Conservation (phyloP, 192 early-diverging fungal species). For the Dispira parvispora region DNA sequence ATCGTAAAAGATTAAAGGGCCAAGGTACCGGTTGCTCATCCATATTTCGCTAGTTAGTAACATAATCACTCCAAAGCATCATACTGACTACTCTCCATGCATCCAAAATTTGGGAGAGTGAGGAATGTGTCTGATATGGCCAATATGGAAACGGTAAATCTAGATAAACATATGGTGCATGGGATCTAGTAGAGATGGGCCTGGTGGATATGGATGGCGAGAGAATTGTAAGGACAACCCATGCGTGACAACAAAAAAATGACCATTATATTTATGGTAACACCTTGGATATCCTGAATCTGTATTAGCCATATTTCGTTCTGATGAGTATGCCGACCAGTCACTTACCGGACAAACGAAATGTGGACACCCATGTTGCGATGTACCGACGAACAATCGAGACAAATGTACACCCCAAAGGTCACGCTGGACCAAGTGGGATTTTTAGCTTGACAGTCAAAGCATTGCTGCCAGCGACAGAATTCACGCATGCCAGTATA, state of each 20-base stretch:
- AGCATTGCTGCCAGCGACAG: slow-evolving; percentile 47
- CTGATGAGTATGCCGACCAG: not conserved
- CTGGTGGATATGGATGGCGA: not conserved
- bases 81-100: not conserved
- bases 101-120: slow-evolving; percentile 9
- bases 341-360: slow-evolving; percentile 73
- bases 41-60: no score
- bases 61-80: not conserved
- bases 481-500: not conserved
- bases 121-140: slow-evolving; percentile 8
- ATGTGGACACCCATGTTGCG: slow-evolving; percentile 96
- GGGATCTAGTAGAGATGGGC: not conserved
- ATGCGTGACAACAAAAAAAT: not conserved
- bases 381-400: slow-evolving; percentile 91
- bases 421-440: slow-evolving; percentile 92
- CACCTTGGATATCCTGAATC: no score
- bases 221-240: not conserved
- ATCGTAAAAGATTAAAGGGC: not conserved
- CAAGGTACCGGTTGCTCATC: not conserved
- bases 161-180: not conserved
- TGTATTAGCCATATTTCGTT: not conserved
- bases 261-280: not conserved
- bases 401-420: slow-evolving; percentile 88
- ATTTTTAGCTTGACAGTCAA: slow-evolving; percentile 89
- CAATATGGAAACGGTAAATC: slow-evolving; percentile 2